phyloP scores from a whole-genome alignment of 2,329 filamentous ascomycete genomes.

The Curvularia hawaiiensis region DNA sequence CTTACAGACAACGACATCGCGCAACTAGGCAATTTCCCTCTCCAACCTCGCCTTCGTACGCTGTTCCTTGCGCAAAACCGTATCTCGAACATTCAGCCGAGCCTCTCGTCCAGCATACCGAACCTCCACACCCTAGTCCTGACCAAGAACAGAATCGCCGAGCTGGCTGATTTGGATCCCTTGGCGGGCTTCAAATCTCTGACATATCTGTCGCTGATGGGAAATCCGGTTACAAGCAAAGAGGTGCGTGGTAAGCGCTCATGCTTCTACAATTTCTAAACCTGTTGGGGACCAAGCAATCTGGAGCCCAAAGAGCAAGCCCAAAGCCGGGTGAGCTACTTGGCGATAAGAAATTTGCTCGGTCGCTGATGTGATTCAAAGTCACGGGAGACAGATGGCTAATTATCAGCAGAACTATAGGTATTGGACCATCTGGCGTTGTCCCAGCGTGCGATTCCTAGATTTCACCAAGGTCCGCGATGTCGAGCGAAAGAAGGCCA shows the following conservation, averaged over 20 bases:
- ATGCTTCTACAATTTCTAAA: slow-evolving; percentile 8
- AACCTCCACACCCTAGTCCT: slow-evolving; percentile 83
- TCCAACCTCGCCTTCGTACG: slow-evolving; percentile 84
- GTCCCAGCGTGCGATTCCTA: slow-evolving; percentile 83
- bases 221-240: slow-evolving; percentile 90
- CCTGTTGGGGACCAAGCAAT: slow-evolving; percentile 28
- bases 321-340: background rate
- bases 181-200: slow-evolving; percentile 70
- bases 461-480: slow-evolving; percentile 93
- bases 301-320: slow-evolving; percentile 9
- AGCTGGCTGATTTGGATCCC: slow-evolving; percentile 88
- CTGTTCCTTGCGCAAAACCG: slow-evolving; percentile 91
- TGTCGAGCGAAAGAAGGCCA: slow-evolving; percentile 75
- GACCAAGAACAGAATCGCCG: slow-evolving; percentile 78
- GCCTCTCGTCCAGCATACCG: slow-evolving; percentile 75
- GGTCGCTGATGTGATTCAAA: background rate
- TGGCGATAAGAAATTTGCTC: background rate
- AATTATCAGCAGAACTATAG: slow-evolving; percentile 74
- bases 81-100: slow-evolving; percentile 78
- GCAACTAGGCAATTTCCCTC: slow-evolving; percentile 86
- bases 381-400: slow-evolving; percentile 7
- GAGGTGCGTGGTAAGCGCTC: slow-evolving; percentile 64
- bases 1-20: slow-evolving; percentile 98
- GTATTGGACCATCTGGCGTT: slow-evolving; percentile 87
- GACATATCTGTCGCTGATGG: slow-evolving; percentile 79